Conservation (phyloP, 352 stramenopile species). For the Halophytophthora batemanensis region DNA sequence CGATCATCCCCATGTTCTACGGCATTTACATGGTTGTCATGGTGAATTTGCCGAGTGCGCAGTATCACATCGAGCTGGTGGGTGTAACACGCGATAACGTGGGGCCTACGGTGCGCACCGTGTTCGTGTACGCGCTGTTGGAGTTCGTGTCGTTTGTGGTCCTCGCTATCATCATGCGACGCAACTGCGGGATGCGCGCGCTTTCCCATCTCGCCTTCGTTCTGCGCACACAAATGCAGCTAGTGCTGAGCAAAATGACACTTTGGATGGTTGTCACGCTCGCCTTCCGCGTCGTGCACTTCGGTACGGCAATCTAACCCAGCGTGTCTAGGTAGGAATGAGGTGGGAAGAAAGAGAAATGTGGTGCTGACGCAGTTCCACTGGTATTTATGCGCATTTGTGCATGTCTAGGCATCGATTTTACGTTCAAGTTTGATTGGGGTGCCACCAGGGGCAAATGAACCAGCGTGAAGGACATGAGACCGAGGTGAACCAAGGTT, state of each 20-base stretch:
- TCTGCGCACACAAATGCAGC: conserved; percentile 24
- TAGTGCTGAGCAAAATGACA: conserved; percentile 22
- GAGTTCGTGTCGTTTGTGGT: conserved; percentile 22
- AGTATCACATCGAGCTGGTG: conserved; percentile 29
- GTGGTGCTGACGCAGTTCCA: too few relatives aligned
- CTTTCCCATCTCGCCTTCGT: conserved; percentile 33
- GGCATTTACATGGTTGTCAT: conserved; percentile 17
- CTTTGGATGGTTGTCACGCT: conserved; percentile 20
- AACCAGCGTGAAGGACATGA: too few relatives aligned
- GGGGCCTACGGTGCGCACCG: conserved; percentile 1
- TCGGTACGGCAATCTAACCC: conserved; percentile 5
- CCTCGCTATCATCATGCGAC: conserved; percentile 19
- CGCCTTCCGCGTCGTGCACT: conserved; percentile 11
- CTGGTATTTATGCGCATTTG: too few relatives aligned
- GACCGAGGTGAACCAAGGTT: too few relatives aligned
- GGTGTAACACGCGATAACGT: conserved; percentile 6
- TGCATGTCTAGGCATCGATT: too few relatives aligned
- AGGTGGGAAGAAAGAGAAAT: too few relatives aligned
- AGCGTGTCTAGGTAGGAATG: too few relatives aligned
- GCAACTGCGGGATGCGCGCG: conserved; percentile 15
- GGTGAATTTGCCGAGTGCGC: conserved; percentile 15
- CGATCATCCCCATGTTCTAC: conserved; percentile 34
- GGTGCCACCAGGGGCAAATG: too few relatives aligned
- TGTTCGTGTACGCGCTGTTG: conserved; percentile 19
- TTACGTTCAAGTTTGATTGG: too few relatives aligned